Evolutionary conservation across 1,284 basidiomycete genomes (phyloP).

Genomic region (Boletus subluridellus): DNA sequence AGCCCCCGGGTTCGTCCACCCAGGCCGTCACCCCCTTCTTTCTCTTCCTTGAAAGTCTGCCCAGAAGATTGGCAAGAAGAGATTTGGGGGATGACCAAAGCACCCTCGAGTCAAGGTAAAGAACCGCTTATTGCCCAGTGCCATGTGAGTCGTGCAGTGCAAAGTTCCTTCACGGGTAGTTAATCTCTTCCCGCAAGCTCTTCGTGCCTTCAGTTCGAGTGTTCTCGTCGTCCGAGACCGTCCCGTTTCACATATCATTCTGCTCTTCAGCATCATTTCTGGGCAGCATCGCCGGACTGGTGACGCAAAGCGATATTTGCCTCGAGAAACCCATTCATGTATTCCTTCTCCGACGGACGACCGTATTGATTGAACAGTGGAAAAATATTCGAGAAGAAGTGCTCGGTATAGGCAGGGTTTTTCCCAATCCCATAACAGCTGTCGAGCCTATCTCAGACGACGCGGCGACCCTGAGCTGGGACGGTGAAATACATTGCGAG

Average conservation of each 20-base stretch:
- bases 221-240: constrained; percentile 49
- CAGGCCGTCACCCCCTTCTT: constrained; percentile 46
- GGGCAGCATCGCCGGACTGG: constrained; percentile 37
- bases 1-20: constrained; percentile 52
- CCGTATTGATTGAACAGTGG: constrained; percentile 14
- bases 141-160: constrained; percentile 41
- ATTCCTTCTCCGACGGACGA: constrained; percentile 33
- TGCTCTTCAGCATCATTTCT: constrained; percentile 44
- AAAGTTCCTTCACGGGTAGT: neutral
- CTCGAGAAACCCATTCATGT: constrained; percentile 28
- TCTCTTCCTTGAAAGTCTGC: constrained; percentile 45
- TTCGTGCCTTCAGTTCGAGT: constrained; percentile 48
- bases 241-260: constrained; percentile 64
- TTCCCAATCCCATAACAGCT: constrained; percentile 10
- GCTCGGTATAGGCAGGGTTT: constrained; percentile 30
- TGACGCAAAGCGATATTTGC: constrained; percentile 20
- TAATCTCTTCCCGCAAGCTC: constrained; percentile 23
- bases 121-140: constrained; percentile 37
- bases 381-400: constrained; percentile 22
- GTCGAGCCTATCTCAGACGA: constrained; percentile 15
- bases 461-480: constrained; percentile 36
- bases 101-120: constrained; percentile 20
- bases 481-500: constrained; percentile 40
- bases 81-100: constrained; percentile 39
- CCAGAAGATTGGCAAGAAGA: constrained; percentile 66